These are phyloP conservation scores for Nothophaeocryptopus gaeumannii DNA, from an alignment of 2,329 filamentous ascomycete species.

Conservation along the genomic window DNA sequence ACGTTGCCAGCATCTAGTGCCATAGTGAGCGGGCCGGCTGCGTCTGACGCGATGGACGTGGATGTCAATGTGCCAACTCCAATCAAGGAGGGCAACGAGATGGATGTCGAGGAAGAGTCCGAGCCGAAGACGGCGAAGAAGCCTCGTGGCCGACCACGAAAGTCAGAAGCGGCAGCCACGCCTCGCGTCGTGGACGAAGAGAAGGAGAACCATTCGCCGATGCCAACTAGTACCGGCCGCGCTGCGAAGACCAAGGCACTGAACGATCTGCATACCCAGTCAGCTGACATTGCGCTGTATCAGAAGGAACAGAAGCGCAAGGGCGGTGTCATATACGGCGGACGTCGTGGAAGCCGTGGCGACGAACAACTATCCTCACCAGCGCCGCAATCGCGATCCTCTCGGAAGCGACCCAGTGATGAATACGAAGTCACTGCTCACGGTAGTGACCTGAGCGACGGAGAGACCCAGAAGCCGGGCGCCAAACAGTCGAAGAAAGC, in stretches of 20 bases:
- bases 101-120: slow-evolving; percentile 13
- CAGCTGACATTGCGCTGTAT: slow-evolving; percentile 82
- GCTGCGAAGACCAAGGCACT: slow-evolving; percentile 85
- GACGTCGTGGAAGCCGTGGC: slow-evolving; percentile 45
- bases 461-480: slow-evolving; percentile 42
- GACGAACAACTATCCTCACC: slow-evolving; percentile 42
- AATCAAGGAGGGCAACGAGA: slow-evolving; percentile 5
- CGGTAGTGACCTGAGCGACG: slow-evolving; percentile 46
- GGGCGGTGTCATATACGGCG: slow-evolving; percentile 62
- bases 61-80: slow-evolving; percentile 8
- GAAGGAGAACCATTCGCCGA: slow-evolving; percentile 83
- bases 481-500: slow-evolving; percentile 49
- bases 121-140: slow-evolving; percentile 27
- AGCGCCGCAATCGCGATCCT: slow-evolving; percentile 18
- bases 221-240: slow-evolving; percentile 66
- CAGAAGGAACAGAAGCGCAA: slow-evolving; percentile 89
- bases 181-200: slow-evolving; percentile 40
- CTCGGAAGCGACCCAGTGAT: slow-evolving; percentile 40
- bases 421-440: slow-evolving; percentile 40
- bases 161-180: slow-evolving; percentile 25
- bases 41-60: slow-evolving; percentile 24
- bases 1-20: slow-evolving; percentile 23
- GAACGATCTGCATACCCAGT: slow-evolving; percentile 71
- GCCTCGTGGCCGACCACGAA: slow-evolving; percentile 28
- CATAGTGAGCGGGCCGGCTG: slow-evolving; percentile 2